Evolutionary conservation across 2,329 filamentous ascomycete genomes (phyloP).

Genomic region (Rutstroemia sp.): DNA sequence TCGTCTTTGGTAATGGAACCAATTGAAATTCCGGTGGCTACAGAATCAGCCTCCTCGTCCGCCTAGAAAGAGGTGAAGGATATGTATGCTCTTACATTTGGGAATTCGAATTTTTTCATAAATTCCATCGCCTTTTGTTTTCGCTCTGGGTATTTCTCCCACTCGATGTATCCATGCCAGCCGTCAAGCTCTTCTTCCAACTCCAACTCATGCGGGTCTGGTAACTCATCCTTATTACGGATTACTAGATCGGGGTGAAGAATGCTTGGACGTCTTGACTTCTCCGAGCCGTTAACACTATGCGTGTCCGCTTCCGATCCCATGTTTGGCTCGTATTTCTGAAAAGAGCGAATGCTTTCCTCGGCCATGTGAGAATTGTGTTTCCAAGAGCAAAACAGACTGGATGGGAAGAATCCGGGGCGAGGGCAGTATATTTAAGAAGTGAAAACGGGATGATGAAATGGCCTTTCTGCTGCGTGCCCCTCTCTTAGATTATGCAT

Average conservation of each 20-base stretch:
- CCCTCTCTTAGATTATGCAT: too few species aligned
- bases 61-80: neutral
- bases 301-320: neutral
- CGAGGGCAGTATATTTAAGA: too few species aligned
- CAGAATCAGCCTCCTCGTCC: neutral
- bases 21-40: constrained; percentile 47
- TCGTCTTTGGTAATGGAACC: constrained; percentile 45
- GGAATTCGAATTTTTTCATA: constrained; percentile 44
- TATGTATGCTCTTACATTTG: constrained; percentile 14
- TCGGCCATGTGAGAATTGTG: too few species aligned
- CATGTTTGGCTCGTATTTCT: neutral
- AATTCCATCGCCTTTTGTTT: constrained; percentile 51
- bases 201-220: constrained; percentile 3
- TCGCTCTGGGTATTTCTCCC: constrained; percentile 64
- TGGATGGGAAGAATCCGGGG: too few species aligned
- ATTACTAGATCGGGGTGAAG: constrained; percentile 9
- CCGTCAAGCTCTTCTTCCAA: constrained; percentile 7
- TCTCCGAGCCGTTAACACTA: neutral
- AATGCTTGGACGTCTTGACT: constrained; percentile 2
- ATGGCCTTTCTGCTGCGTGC: too few species aligned
- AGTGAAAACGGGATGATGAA: too few species aligned
- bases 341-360: too few species aligned
- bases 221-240: constrained; percentile 3
- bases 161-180: constrained; percentile 48
- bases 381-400: too few species aligned